Percentiles rank a stretch among this genome's conserved stretches.
Conservation (phyloP, 202 grass and related monocot genomes). For the Carex arenaria region DNA sequence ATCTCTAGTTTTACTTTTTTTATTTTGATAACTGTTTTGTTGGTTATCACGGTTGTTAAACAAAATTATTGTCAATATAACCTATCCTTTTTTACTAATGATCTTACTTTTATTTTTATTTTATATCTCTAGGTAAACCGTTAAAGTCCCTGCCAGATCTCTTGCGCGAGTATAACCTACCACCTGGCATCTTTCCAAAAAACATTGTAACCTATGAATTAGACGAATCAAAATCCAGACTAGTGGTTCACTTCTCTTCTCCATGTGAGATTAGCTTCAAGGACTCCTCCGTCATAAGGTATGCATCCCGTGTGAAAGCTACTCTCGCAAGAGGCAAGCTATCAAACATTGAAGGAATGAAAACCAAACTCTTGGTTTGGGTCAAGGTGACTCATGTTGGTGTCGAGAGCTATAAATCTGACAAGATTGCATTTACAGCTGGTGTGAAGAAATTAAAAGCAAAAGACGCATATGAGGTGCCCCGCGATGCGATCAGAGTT, state of each 20-base stretch:
- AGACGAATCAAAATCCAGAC: constrained; percentile 61
- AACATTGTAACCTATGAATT: constrained; percentile 95
- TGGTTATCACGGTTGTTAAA: not conserved
- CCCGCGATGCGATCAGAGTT: constrained; percentile 52
- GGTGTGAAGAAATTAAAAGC: constrained; percentile 86
- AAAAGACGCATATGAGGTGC: constrained; percentile 77
- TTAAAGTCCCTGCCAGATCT: constrained; percentile 70
- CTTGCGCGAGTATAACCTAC: constrained; percentile 70
- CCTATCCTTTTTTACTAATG: constrained; percentile 20
- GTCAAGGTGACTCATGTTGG: constrained; percentile 75
- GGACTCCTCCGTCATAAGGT: constrained; percentile 65
- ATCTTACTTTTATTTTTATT: constrained; percentile 32
- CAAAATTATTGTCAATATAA: constrained; percentile 3
- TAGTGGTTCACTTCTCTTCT: constrained; percentile 76
- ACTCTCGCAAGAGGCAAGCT: constrained; percentile 74
- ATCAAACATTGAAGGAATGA: constrained; percentile 73
- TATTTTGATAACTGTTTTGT: constrained; percentile 14
- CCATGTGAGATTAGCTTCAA: constrained; percentile 86
- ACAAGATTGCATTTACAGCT: constrained; percentile 84
- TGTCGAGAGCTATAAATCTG: constrained; percentile 77
- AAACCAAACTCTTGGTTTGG: constrained; percentile 87
- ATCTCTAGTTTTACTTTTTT: not conserved
- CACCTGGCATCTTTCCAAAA: constrained; percentile 72
- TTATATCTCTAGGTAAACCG: constrained; percentile 58
- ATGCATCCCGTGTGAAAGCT: constrained; percentile 63